Conservation (phyloP, 164 flowering plant genomes). For the Kalanchoe fedtschenkoi region DNA sequence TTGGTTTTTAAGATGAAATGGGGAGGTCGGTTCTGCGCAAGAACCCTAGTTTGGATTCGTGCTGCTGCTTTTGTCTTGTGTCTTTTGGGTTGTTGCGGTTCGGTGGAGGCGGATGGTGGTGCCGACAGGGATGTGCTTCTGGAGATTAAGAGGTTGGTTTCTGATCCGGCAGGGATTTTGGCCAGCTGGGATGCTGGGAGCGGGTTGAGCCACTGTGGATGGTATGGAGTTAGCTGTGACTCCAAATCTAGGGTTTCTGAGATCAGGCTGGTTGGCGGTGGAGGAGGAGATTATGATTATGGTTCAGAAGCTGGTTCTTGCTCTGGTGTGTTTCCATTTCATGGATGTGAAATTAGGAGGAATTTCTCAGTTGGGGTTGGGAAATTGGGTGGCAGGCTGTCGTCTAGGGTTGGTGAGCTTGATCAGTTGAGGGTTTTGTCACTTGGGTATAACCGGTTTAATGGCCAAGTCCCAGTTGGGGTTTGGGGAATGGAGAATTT, state of each 20-base stretch:
- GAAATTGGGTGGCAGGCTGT: constrained; percentile 35
- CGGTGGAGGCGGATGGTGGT: not conserved
- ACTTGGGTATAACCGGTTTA: constrained; percentile 41
- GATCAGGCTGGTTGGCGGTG: constrained; percentile 29
- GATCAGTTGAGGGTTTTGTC: constrained; percentile 53
- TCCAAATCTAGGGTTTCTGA: constrained; percentile 29
- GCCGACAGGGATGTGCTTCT: constrained; percentile 30
- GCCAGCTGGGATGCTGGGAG: constrained; percentile 31
- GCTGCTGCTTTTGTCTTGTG: constrained; percentile 5
- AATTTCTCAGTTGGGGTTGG: constrained; percentile 14
- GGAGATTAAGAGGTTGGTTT: constrained; percentile 39
- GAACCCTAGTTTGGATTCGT: constrained; percentile 15
- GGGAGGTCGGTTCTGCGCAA: constrained; percentile 4
- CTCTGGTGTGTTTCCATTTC: constrained; percentile 18
- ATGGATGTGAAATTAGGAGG: constrained; percentile 28
- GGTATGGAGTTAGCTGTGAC: constrained; percentile 68
- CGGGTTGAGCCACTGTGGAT: constrained; percentile 33
- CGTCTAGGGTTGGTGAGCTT: constrained; percentile 33
- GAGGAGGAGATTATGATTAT: constrained; percentile 10
- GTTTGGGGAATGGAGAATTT: constrained; percentile 49
- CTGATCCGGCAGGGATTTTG: constrained; percentile 47
- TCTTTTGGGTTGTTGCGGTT: not conserved
- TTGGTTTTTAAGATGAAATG: constrained; percentile 17
- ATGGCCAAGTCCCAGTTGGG: constrained; percentile 47
- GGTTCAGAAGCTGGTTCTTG: constrained; percentile 16